Base-by-base conservation (phyloP, 768 basidiomycete species). In the Rhodosporidiobolus sp. region DNA sequence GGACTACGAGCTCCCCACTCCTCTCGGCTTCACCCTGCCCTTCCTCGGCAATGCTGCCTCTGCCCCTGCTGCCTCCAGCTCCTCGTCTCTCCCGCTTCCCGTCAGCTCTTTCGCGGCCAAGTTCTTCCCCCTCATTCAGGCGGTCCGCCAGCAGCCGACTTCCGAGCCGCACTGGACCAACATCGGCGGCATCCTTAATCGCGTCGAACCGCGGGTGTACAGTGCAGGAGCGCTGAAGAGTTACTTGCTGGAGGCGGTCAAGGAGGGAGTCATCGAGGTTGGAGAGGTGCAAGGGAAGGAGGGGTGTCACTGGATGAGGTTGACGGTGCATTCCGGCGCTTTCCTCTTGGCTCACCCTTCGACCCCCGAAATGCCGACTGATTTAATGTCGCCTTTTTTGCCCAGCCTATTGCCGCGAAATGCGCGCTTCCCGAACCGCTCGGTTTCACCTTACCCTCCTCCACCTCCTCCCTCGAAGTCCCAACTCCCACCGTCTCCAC, bases 281-380 rank as follows among this genome's bases (percentile, higher is more conserved):
- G 65, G 65, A 2, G 30, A 20, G 32, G 46, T 67, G 2, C 48
- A 59, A 11, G 65, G 65, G 46, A 50, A 67, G 57, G 48, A 50
- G 24, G 10, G 22, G 28, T 48, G 30, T 24, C 22, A 53, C 26
- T 67, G 65, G 65, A 45, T 67, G 11, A 49, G 45, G 45, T 17
- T 59, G 46, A 59, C 48, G n/a, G n/a, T n/a, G n/a, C n/a, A n/a
- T n/a, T n/a, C n/a, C n/a, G n/a, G n/a, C n/a, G n/a, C n/a, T n/a
- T n/a, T n/a, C n/a, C n/a, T n/a, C n/a, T n/a, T n/a, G n/a, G n/a
- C n/a, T n/a, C n/a, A n/a, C n/a, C n/a, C n/a, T n/a, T n/a, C n/a
- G n/a, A n/a, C n/a, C n/a, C n/a, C n/a, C n/a, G n/a, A n/a, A n/a
- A n/a, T n/a, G n/a, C n/a, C n/a, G n/a, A n/a, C n/a, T n/a, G n/a